phyloP scores from a whole-genome alignment of 306 rosid genomes.

The Hylodesmum podocarpum region DNA sequence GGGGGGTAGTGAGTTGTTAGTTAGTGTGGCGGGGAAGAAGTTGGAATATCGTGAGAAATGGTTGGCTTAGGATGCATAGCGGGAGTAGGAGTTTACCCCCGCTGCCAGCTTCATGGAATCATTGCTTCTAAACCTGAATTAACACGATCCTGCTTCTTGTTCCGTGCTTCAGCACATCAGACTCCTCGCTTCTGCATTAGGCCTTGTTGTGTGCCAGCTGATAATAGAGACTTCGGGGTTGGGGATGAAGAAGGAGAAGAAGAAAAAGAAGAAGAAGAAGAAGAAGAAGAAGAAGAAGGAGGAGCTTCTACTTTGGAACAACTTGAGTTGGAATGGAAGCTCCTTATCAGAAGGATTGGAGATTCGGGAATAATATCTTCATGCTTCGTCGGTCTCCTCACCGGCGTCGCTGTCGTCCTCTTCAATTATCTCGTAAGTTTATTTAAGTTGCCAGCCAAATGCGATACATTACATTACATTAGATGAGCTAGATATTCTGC shows the following conservation, averaged over 20 bases:
- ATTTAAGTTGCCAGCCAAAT: not conserved
- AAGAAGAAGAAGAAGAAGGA: no score
- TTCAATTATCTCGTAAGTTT: slow-evolving; percentile 66
- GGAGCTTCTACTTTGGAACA: not conserved
- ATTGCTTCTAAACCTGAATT: slow-evolving; percentile 30
- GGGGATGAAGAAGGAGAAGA: not conserved
- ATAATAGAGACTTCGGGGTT: not conserved
- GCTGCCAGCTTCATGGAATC: slow-evolving; percentile 18
- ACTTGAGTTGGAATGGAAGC: slow-evolving; percentile 31
- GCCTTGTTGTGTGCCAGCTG: slow-evolving; percentile 35
- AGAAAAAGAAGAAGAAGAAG: no score
- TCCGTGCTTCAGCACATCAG: not conserved
- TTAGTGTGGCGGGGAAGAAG: slow-evolving; percentile 14
- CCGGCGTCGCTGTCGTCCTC: slow-evolving; percentile 75
- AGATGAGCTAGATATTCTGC: no score
- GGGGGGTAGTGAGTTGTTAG: not conserved
- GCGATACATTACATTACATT: no score
- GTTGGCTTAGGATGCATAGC: slow-evolving; percentile 41
- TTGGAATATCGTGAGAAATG: slow-evolving; percentile 39
- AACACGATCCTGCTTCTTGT: not conserved
- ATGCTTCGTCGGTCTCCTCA: slow-evolving; percentile 86
- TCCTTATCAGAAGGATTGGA: slow-evolving; percentile 33
- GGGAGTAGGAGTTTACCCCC: slow-evolving; percentile 31
- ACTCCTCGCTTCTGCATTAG: not conserved
- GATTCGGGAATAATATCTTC: slow-evolving; percentile 64